Evolutionary conservation across 305 asterid species (phyloP).

Genomic region (Coffea humblotiana): DNA sequence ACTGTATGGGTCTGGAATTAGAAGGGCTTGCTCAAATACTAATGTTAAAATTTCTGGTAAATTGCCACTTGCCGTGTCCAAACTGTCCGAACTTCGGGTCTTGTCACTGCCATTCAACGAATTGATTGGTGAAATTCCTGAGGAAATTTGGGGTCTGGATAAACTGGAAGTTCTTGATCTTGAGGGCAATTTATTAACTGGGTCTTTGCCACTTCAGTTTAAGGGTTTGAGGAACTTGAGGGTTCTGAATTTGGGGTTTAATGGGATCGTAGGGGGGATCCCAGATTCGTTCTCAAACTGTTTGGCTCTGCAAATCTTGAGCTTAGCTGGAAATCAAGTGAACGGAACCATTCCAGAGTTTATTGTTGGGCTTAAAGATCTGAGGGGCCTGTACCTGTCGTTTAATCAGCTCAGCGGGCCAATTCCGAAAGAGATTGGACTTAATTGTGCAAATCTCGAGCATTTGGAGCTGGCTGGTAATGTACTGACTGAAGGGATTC

Average conservation of each 20-base stretch:
- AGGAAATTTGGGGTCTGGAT: slow-evolving; percentile 68
- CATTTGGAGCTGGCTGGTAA: slow-evolving; percentile 77
- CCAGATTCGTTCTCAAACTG: slow-evolving; percentile 56
- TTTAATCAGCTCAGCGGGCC: slow-evolving; percentile 65
- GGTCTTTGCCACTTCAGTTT: slow-evolving; percentile 49
- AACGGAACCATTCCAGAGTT: slow-evolving; percentile 63
- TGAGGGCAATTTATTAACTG: slow-evolving; percentile 68
- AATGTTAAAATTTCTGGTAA: slow-evolving; percentile 50
- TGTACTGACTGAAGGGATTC: slow-evolving; percentile 53
- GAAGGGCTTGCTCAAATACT: slow-evolving; percentile 50
- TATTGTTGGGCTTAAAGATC: slow-evolving; percentile 54
- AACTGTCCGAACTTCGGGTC: slow-evolving; percentile 58
- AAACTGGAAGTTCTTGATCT: slow-evolving; percentile 89
- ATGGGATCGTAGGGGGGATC: slow-evolving; percentile 52
- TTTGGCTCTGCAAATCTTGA: slow-evolving; percentile 52
- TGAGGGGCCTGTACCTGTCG: slow-evolving; percentile 78
- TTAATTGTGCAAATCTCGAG: slow-evolving; percentile 67
- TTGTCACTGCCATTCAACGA: slow-evolving; percentile 76
- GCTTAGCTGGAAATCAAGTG: slow-evolving; percentile 71
- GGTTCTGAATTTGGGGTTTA: slow-evolving; percentile 77
- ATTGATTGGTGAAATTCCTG: slow-evolving; percentile 63
- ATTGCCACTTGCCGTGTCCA: slow-evolving; percentile 50
- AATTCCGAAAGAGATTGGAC: slow-evolving; percentile 62
- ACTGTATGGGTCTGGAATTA: slow-evolving; percentile 69
- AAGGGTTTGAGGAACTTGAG: slow-evolving; percentile 61